Evolutionary conservation across 2,329 filamentous ascomycete species (phyloP), one percentile per base, ranked within the genome.

Genomic region (Truncatella angustata): DNA sequence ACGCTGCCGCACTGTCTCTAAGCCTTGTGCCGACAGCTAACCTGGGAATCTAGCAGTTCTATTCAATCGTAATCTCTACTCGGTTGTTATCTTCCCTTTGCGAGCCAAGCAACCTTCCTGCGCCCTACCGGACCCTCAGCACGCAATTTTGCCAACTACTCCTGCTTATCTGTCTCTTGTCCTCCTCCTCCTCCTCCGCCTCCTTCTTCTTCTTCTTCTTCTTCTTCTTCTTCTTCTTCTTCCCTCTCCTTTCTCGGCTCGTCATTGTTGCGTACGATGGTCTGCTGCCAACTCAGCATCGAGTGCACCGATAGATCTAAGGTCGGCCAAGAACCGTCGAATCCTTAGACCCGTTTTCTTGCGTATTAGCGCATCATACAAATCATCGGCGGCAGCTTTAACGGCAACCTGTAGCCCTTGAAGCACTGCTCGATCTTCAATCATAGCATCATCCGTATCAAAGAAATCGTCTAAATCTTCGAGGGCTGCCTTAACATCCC

Each of bases 401-500:
- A 78, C 74, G 4, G 79, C 80, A 35, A 84, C 73, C 54, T 79
- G 77, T 10, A 85, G 66, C 0, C 81, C 81, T 47, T 74, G 71
- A 45, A 84, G 71, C 3, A 84, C 75, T 59, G 81, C 77, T 42
- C 72, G 70, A 59, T 83, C 75, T 21, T 65, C 66, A 26, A 81
- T 73, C 32, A 69, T 61, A 11, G 58, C 57, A 51, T 75, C 70
- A 6, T 71, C 67, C n/a, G 66, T 58, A 24, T 70, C 68, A 16
- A 66, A 60, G 55, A 65, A 63, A 21, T 60, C 56, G 39, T 66
- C 63, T 24, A 65, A 45, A 45, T 66, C 60, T 32, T 44, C 45
- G 4, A 56, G 52, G 6, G 30, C 34, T 16, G 18, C 21, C 16
- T 50, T 11, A 10, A 50, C 35, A 16, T 40, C 36, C 11, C n/a